Evolutionary conservation across 202 grass and related monocot species (phyloP).

Genomic region (Elaeis oleifera): DNA sequence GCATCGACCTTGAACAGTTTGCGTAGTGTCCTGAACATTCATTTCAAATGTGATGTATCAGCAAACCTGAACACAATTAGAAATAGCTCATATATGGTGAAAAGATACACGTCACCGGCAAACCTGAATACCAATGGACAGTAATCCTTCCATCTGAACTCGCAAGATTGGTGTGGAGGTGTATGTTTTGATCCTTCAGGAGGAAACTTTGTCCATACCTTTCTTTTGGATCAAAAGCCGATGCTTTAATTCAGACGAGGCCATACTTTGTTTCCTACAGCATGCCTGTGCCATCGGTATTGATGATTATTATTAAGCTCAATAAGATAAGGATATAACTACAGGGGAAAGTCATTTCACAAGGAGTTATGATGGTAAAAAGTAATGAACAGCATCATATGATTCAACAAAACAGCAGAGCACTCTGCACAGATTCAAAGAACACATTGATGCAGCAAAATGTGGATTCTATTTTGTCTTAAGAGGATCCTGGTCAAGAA

Average conservation of each 20-base stretch:
- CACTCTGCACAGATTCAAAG: too few relatives aligned
- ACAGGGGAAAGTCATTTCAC: too few relatives aligned
- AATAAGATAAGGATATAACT: too few relatives aligned
- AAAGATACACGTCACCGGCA: slow-evolving; percentile 1
- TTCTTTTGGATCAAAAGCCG: background rate
- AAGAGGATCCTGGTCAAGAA: too few relatives aligned
- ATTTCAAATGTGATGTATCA: slow-evolving; percentile 5
- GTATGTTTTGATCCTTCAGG: slow-evolving; percentile 2
- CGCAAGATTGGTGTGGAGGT: background rate
- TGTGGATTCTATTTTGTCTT: too few relatives aligned
- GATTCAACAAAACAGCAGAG: too few relatives aligned
- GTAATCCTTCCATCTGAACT: slow-evolving; percentile 8
- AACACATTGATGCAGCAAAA: too few relatives aligned
- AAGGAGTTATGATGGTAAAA: too few relatives aligned
- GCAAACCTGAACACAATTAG: background rate
- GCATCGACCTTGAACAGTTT: background rate
- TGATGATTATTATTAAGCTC: background rate
- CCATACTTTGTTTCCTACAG: slow-evolving; percentile 78
- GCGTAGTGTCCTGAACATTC: slow-evolving; percentile 6
- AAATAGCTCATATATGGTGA: background rate
- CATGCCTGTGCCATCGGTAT: slow-evolving; percentile 46
- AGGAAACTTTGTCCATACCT: slow-evolving; percentile 4
- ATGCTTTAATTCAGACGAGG: slow-evolving; percentile 59
- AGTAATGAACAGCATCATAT: too few relatives aligned
- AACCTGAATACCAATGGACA: slow-evolving; percentile 3